phyloP scores from a whole-genome alignment of 768 basidiomycete species.

The Dictyophora rubrovolvata region DNA sequence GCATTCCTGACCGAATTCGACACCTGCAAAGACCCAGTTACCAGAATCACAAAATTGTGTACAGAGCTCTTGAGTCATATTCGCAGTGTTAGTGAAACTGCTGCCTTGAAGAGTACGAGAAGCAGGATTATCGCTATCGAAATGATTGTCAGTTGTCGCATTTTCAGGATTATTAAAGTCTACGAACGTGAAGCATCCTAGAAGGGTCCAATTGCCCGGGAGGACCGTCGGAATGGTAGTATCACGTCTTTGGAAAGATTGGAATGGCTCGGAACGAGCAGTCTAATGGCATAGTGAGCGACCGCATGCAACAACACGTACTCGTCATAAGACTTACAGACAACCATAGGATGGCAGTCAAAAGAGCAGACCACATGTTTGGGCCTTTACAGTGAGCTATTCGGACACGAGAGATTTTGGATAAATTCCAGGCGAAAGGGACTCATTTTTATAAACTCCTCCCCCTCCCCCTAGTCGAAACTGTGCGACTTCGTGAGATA shows the following conservation, averaged over 20 bases:
- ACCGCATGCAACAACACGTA: background rate
- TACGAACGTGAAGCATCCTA: slow-evolving; percentile 17
- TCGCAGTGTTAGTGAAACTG: slow-evolving; percentile 31
- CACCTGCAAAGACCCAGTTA: slow-evolving; percentile 54
- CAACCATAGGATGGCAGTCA: background rate
- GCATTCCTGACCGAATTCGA: slow-evolving; percentile 58
- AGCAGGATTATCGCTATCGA: slow-evolving; percentile 42
- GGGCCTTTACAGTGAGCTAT: background rate
- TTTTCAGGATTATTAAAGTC: background rate
- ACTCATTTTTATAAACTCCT: background rate
- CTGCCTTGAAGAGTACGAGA: slow-evolving; percentile 48
- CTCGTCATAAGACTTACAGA: background rate
- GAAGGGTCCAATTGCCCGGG: slow-evolving; percentile 16
- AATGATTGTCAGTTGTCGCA: background rate
- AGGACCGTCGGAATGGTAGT: slow-evolving; percentile 8
- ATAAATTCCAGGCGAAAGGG: background rate
- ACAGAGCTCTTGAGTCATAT: slow-evolving; percentile 55
- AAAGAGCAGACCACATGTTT: background rate
- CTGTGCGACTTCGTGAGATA: background rate
- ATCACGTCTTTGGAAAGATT: background rate
- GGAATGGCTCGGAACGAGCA: background rate
- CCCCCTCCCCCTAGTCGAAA: too few relatives aligned
- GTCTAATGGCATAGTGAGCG: background rate
- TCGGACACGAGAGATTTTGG: background rate
- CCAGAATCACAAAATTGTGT: slow-evolving; percentile 35